Percentiles rank a stretch among this genome's conserved stretches.
phyloP scores from a whole-genome alignment of 768 basidiomycete genomes.

The Termitomyces sp. region DNA sequence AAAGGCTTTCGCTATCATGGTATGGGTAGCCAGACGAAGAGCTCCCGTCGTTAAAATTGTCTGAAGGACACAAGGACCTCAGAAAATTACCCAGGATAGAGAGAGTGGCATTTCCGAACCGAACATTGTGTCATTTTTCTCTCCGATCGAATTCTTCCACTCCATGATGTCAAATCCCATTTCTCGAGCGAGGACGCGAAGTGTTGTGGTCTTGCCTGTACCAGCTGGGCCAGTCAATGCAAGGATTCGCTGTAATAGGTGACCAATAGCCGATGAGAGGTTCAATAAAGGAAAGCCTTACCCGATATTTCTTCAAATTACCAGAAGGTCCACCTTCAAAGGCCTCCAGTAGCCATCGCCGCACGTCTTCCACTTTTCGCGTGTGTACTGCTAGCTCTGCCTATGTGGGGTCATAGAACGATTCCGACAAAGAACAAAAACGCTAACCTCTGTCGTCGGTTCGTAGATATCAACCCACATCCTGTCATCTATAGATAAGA shows the following conservation, averaged over 20 bases:
- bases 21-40: conserved; percentile 11
- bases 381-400: conserved; percentile 76
- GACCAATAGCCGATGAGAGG: background rate
- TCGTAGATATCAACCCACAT: conserved; percentile 65
- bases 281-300: conserved; percentile 27
- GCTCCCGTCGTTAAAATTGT: background rate
- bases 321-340: conserved; percentile 61
- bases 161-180: conserved; percentile 79
- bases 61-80: background rate
- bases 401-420: conserved; percentile 25
- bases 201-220: conserved; percentile 82
- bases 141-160: conserved; percentile 71
- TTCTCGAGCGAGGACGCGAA: conserved; percentile 70
- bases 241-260: conserved; percentile 60
- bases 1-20: conserved; percentile 38
- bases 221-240: conserved; percentile 87
- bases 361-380: conserved; percentile 72
- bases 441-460: conserved; percentile 47
- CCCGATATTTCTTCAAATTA: conserved; percentile 68
- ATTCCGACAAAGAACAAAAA: background rate
- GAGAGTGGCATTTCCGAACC: conserved; percentile 9
- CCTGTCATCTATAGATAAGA: conserved; percentile 24
- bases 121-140: conserved; percentile 25
- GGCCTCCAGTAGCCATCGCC: conserved; percentile 70
- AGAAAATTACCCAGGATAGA: background rate